Conservation (phyloP, 2,329 filamentous ascomycete genomes). For the Colletotrichum coccodes region DNA sequence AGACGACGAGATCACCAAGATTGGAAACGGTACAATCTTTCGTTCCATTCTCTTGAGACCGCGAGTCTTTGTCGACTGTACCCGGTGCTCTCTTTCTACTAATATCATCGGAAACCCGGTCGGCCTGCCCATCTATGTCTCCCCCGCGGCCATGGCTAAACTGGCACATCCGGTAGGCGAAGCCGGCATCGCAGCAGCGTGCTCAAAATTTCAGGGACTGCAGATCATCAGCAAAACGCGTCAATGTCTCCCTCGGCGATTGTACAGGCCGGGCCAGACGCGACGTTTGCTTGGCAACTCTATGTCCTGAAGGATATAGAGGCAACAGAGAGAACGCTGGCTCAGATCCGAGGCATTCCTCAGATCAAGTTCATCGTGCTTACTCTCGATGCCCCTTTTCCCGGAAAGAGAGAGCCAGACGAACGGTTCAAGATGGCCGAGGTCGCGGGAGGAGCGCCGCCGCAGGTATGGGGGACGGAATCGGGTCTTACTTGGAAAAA, state of each 20-base stretch:
- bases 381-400: slow-evolving; percentile 40
- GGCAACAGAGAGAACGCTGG: slow-evolving; percentile 51
- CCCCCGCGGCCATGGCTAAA: slow-evolving; percentile 84
- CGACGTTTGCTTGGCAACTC: slow-evolving; percentile 87
- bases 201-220: slow-evolving; percentile 74
- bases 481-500: slow-evolving; percentile 63
- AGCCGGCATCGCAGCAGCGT: slow-evolving; percentile 78
- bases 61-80: slow-evolving; percentile 84
- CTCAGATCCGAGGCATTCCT: slow-evolving; percentile 76
- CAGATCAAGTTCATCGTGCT: slow-evolving; percentile 55
- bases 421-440: slow-evolving; percentile 62
- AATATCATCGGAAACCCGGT: slow-evolving; percentile 75
- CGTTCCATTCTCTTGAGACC: slow-evolving; percentile 81
- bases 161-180: slow-evolving; percentile 81
- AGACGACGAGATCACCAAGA: slow-evolving; percentile 81
- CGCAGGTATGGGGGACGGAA: slow-evolving; percentile 50
- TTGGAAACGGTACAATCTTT: slow-evolving; percentile 80
- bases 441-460: slow-evolving; percentile 41
- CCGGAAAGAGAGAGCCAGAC: slow-evolving; percentile 67
- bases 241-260: slow-evolving; percentile 87
- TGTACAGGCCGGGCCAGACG: slow-evolving; percentile 70
- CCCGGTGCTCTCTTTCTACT: slow-evolving; percentile 75
- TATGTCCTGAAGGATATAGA: slow-evolving; percentile 80
- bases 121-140: slow-evolving; percentile 78
- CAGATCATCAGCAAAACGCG: slow-evolving; percentile 87